Percentiles rank a stretch among this genome's conserved stretches.
Conservation (phyloP, 805 yeast genomes). For the Trichomonascus vanleenenianus region DNA sequence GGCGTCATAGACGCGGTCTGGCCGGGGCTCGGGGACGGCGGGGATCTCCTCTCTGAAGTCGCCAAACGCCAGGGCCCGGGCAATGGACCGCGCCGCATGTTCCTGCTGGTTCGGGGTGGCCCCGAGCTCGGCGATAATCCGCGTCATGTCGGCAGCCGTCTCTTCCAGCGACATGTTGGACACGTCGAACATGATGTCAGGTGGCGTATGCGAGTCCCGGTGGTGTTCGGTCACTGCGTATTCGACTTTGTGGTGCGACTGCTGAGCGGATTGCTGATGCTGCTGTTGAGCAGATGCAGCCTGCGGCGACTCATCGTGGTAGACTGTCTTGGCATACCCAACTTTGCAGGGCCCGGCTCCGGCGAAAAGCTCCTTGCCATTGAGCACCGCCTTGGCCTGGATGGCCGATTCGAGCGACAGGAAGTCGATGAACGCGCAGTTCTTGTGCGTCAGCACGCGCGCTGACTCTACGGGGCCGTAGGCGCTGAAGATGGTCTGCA, state of each 20-base stretch:
- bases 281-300: neutral
- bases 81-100: slow-evolving; percentile 22
- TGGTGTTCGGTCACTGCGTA: slow-evolving; percentile 12
- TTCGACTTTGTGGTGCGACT: slow-evolving; percentile 6
- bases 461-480: slow-evolving; percentile 59
- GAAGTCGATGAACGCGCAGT: slow-evolving; percentile 63
- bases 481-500: slow-evolving; percentile 51
- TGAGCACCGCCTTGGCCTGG: slow-evolving; percentile 67
- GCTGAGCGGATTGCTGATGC: neutral
- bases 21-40: slow-evolving; percentile 66
- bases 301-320: neutral
- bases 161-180: slow-evolving; percentile 15
- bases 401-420: slow-evolving; percentile 65
- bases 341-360: slow-evolving; percentile 68
- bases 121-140: slow-evolving; percentile 28
- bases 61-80: slow-evolving; percentile 24
- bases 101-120: slow-evolving; percentile 24
- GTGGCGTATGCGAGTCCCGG: neutral
- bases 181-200: neutral
- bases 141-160: slow-evolving; percentile 25
- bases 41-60: slow-evolving; percentile 29
- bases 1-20: slow-evolving; percentile 72
- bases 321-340: slow-evolving; percentile 69
- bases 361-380: slow-evolving; percentile 75
- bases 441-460: slow-evolving; percentile 42